Evolutionary conservation across 106 monocot genomes (phyloP), one percentile per base, ranked within the genome.

Genomic region (Dactylorhiza incarnata): DNA sequence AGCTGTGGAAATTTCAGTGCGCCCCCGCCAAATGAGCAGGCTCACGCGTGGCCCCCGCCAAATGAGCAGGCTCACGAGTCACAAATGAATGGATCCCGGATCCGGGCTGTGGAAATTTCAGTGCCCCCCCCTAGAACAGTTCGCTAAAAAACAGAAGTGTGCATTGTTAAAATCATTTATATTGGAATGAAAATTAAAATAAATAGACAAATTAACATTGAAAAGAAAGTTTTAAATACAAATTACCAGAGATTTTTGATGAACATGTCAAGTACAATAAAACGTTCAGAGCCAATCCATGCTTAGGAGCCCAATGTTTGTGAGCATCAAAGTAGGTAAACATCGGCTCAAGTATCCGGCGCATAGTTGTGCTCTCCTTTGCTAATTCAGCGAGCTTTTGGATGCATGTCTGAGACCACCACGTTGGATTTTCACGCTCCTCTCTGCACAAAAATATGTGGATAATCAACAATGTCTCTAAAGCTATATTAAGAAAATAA

Each of bases 321-420:
- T 87, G 67, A 9, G 16, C 70, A 45, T 97, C 97, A 75, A 97
- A 97, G 78, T 86, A 97, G 47, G 70, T 26, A 69, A 97, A 76
- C 89, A 97, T 89, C 14, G 97, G 97, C 48, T 97, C 97, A 20
- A 97, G 74, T 48, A 97, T 68, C 12, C 82, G 78, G 7, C 97
- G 86, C 83, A 94, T 83, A 48, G 93, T 97, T 49, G 90, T 87
- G 76, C 87, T 94, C 75, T 94, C 93, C 74, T 87, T 97, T 19
- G 87, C 97, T 76, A 97, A 73, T 78, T 94, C 93, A 63, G 85
- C 86, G 65, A 97, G 80, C 74, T 89, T 97, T 52, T 97, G 85
- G 15, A 97, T 84, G 75, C 97, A 97, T 72, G 89, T 91, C 37
- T 88, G 85, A 19, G 97, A 85, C 93, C 93, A 94, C 46, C 91